Percentiles rank a stretch among this genome's conserved stretches.
Evolutionary conservation across 2,329 filamentous ascomycete species (phyloP).

Genomic region (Periglandula ipomoeae): DNA sequence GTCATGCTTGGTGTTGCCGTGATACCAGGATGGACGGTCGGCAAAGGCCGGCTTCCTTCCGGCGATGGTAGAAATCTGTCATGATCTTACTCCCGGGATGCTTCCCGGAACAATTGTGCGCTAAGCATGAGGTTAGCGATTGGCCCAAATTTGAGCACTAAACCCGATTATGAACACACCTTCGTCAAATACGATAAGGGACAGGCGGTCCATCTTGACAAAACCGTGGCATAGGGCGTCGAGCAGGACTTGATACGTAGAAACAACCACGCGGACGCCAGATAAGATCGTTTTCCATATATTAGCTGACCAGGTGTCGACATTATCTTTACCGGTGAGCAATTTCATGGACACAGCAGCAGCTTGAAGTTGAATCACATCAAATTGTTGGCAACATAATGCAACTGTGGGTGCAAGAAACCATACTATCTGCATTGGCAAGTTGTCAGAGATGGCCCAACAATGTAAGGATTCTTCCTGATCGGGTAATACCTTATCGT

Average conservation of each 20-base stretch:
- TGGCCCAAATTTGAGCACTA: neutral
- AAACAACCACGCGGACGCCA: constrained; percentile 63
- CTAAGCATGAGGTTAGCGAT: constrained; percentile 29
- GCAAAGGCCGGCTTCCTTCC: constrained; percentile 23
- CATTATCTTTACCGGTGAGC: constrained; percentile 57
- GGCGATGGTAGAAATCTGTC: constrained; percentile 56
- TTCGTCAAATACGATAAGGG: constrained; percentile 76
- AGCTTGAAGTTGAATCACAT: constrained; percentile 51
- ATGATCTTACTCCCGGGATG: constrained; percentile 64
- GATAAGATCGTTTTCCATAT: constrained; percentile 60
- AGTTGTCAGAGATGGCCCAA: neutral
- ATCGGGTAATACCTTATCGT: constrained; percentile 39
- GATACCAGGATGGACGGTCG: constrained; percentile 67
- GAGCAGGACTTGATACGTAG: constrained; percentile 64
- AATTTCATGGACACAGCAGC: constrained; percentile 49
- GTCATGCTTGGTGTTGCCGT: constrained; percentile 70
- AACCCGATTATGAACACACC: constrained; percentile 36
- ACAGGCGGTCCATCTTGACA: constrained; percentile 51
- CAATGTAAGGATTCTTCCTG: neutral
- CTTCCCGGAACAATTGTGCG: constrained; percentile 62
- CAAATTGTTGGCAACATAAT: constrained; percentile 57
- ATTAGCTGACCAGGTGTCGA: constrained; percentile 62
- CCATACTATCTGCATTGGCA: constrained; percentile 47
- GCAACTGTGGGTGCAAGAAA: constrained; percentile 63
- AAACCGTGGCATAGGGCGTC: constrained; percentile 72